These are phyloP conservation scores for Colletotrichum agaves DNA, from an alignment of 2,329 filamentous ascomycete species.

Conservation along the genomic window DNA sequence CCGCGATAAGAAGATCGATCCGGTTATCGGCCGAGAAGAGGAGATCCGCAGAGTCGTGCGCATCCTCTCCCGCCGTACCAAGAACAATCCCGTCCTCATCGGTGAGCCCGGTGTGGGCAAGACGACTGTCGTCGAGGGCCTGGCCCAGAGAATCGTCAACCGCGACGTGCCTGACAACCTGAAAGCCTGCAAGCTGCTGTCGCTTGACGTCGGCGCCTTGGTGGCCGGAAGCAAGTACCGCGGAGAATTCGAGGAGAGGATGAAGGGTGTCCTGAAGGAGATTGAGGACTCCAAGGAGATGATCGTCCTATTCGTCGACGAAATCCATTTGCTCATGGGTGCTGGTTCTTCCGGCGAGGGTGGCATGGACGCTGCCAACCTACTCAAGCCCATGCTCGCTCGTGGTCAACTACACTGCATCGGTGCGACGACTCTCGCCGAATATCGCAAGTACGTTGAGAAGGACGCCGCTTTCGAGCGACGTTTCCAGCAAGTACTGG, in stretches of 20 bases:
- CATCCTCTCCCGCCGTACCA: slow-evolving; percentile 91
- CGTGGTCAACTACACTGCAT: slow-evolving; percentile 98
- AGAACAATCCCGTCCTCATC: slow-evolving; percentile 98
- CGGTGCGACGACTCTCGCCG: slow-evolving; percentile 91
- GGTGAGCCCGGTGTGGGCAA: slow-evolving; percentile 98
- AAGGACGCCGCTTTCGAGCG: slow-evolving; percentile 98
- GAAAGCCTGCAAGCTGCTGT: slow-evolving; percentile 91
- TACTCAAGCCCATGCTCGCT: slow-evolving; percentile 98
- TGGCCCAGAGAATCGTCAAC: slow-evolving; percentile 96
- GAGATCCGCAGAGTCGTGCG: slow-evolving; percentile 93
- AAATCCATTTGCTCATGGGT: slow-evolving; percentile 98
- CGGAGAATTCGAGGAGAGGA: slow-evolving; percentile 98
- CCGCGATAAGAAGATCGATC: slow-evolving; percentile 96
- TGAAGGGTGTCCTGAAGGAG: slow-evolving; percentile 99
- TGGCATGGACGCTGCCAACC: slow-evolving; percentile 97
- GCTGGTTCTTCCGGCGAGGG: slow-evolving; percentile 94
- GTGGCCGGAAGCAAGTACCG: slow-evolving; percentile 98
- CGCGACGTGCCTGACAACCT: slow-evolving; percentile 96
- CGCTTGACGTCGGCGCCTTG: slow-evolving; percentile 92
- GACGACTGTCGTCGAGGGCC: slow-evolving; percentile 95
- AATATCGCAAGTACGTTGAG: slow-evolving; percentile 99
- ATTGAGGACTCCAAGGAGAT: slow-evolving; percentile 94
- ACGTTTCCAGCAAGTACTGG: slow-evolving; percentile 97
- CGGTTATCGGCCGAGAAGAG: slow-evolving; percentile 95
- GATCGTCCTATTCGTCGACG: slow-evolving; percentile 98